Evolutionary conservation across 2,329 filamentous ascomycete genomes (phyloP), one percentile per base, ranked within the genome.

Genomic region (Talaromyces sp.): DNA sequence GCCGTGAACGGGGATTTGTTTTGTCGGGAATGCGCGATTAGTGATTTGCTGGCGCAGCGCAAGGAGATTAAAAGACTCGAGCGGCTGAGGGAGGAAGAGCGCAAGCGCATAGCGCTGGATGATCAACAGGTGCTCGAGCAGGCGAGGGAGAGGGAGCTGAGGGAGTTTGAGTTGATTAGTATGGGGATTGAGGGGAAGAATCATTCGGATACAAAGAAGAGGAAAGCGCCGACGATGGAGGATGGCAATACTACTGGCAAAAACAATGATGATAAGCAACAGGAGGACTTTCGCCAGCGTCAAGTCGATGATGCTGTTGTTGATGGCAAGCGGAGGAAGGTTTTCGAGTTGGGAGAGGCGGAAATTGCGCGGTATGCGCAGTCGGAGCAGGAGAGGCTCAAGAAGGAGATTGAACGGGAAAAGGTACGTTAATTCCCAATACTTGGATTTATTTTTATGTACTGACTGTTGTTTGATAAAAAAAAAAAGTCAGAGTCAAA

Each of bases 1-100:
- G 80, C 84, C 2, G 76, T 76, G 2, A 84, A 87, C 65, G 93
- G 93, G 63, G 93, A 98, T 74, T 82, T 99, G 14, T 98, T 98
- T 79, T 99, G 93, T 75, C 87, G 91, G 67, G 95, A 98, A 78
- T 99, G 93, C 78, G 93, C 92, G 9, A 85, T 98, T 58, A 87
- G 82, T 66, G 96, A 98, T 69, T 86, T 99, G n/a, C 82, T 98
- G 1, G 84, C 91, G 0, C 93, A 99, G 75, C 88, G 91, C 67
- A 90, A 93, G 77, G 95, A 98, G 71, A 93, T 96, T 65, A 95
- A 92, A 73, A 85, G 95, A 0, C 71, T 90, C 2, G 90, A 91
- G 63, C 89, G 85, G 66, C 82, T 84, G 24, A 81, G 84, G 21
- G 86, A 88, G 65, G 78, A 82, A 31, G 83, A 85, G 29, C 80